Conservation (phyloP, 176 grass and related monocot genomes). For the Chrysopogon serrulatus region DNA sequence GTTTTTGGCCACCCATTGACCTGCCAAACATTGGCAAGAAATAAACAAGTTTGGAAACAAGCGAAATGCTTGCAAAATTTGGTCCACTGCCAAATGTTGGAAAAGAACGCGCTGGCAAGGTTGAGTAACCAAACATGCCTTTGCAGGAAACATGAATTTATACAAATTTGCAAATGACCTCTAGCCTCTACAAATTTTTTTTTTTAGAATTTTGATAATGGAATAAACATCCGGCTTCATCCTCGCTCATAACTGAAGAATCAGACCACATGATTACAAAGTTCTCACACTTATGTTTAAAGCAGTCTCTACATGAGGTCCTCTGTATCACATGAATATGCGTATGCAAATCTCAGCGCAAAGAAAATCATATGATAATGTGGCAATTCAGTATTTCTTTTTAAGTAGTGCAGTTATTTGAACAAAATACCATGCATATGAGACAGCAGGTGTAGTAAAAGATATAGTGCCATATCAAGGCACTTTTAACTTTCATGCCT, state of each 20-base stretch:
- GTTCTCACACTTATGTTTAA: too few species aligned
- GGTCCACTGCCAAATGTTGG: neutral
- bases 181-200: too few species aligned
- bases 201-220: too few species aligned
- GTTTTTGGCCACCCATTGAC: neutral
- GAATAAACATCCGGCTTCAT: too few species aligned
- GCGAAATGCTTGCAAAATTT: neutral
- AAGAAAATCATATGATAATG: neutral
- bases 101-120: neutral
- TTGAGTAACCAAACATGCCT: neutral
- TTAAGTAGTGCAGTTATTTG: neutral
- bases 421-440: neutral
- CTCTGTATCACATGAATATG: neutral
- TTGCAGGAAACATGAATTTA: neutral
- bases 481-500: slow-evolving; percentile 4
- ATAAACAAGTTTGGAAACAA: neutral
- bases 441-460: neutral
- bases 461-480: neutral
- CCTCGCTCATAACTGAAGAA: too few species aligned
- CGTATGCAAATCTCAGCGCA: neutral
- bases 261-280: too few species aligned
- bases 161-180: too few species aligned
- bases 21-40: neutral
- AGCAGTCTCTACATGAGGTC: neutral
- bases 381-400: neutral